phyloP scores from a whole-genome alignment of 1,284 basidiomycete species.

The Peniophora sp. region DNA sequence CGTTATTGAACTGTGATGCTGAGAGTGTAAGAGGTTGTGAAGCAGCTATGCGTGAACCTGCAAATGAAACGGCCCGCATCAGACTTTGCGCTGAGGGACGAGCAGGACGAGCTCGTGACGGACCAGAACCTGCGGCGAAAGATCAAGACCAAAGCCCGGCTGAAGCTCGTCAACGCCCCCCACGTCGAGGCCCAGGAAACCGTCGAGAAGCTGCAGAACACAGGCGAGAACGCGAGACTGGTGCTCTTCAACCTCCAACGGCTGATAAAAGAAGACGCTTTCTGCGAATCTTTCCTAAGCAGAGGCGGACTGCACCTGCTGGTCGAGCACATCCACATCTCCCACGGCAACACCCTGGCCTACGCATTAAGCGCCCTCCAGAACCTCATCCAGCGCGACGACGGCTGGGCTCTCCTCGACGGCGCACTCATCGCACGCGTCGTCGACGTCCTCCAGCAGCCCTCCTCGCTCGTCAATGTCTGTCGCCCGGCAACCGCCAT shows the following conservation, averaged over 20 bases:
- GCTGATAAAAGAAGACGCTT: constrained; percentile 83
- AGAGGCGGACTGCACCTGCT: constrained; percentile 72
- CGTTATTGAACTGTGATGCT: no score
- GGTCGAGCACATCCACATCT: constrained; percentile 62
- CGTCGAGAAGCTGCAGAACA: constrained; percentile 59
- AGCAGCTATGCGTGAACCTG: constrained; percentile 72
- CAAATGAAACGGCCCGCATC: constrained; percentile 78
- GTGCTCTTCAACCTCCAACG: constrained; percentile 80
- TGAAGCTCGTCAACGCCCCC: constrained; percentile 85
- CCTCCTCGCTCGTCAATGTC: constrained; percentile 82
- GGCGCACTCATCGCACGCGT: constrained; percentile 70
- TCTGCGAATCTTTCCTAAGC: constrained; percentile 79
- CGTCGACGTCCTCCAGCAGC: constrained; percentile 74
- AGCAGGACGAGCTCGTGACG: constrained; percentile 84
- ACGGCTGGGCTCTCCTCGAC: constrained; percentile 72
- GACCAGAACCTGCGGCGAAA: constrained; percentile 81
- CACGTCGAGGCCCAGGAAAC: constrained; percentile 77
- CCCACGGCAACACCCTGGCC: constrained; percentile 83
- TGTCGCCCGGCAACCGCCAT: constrained; percentile 96
- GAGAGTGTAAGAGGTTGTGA: constrained; percentile 37
- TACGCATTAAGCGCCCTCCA: constrained; percentile 83
- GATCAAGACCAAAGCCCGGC: constrained; percentile 69
- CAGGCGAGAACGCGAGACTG: constrained; percentile 59
- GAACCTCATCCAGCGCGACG: constrained; percentile 78
- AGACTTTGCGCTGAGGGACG: constrained; percentile 82